These are phyloP conservation scores for Boletus smithii DNA, from an alignment of 1,284 basidiomycete genomes.

Conservation along the genomic window DNA sequence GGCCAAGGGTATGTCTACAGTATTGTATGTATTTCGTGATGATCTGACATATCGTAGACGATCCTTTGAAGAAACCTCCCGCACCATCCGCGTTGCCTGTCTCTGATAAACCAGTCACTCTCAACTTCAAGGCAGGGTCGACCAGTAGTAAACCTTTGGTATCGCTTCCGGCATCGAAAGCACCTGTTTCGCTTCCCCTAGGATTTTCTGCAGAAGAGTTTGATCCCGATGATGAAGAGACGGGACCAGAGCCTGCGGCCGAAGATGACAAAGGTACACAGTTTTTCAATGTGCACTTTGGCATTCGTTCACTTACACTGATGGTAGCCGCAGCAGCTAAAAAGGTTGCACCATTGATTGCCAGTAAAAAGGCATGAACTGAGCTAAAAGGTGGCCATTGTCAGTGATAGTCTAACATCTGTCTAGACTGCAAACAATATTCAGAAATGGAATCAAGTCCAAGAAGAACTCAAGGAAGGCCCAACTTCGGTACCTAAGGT, in stretches of 20 bases:
- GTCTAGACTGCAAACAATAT: slow-evolving; percentile 82
- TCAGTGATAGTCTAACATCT: neutral
- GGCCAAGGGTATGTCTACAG: slow-evolving; percentile 41
- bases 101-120: slow-evolving; percentile 73
- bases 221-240: slow-evolving; percentile 41
- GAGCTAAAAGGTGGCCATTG: neutral
- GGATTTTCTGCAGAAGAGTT: slow-evolving; percentile 52
- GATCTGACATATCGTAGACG: slow-evolving; percentile 23
- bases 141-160: slow-evolving; percentile 39
- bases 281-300: slow-evolving; percentile 10
- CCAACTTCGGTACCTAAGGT: slow-evolving; percentile 28
- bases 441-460: slow-evolving; percentile 92
- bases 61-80: slow-evolving; percentile 25
- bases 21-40: slow-evolving; percentile 6
- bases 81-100: slow-evolving; percentile 57
- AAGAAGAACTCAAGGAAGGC: slow-evolving; percentile 70
- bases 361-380: slow-evolving; percentile 81
- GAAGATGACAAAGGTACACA: slow-evolving; percentile 58
- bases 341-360: slow-evolving; percentile 79
- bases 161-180: slow-evolving; percentile 24
- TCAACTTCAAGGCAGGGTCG: slow-evolving; percentile 59
- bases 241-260: slow-evolving; percentile 26
- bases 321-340: slow-evolving; percentile 56
- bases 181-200: slow-evolving; percentile 43
- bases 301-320: slow-evolving; percentile 27